These are phyloP conservation scores for Phytophthora lateralis DNA, from an alignment of 352 stramenopile species.

Conservation along the genomic window DNA sequence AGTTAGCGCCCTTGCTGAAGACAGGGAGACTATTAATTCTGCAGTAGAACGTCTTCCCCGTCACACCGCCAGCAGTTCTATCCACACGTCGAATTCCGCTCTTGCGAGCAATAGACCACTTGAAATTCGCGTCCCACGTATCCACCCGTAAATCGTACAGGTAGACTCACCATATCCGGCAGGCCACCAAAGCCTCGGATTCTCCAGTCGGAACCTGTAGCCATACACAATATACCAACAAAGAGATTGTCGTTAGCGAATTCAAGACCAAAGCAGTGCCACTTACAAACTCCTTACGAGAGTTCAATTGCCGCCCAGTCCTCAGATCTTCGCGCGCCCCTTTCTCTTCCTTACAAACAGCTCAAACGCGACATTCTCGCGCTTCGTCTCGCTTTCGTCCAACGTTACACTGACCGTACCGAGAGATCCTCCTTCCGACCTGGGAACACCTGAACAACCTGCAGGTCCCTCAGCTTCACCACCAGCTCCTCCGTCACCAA, in stretches of 20 bases:
- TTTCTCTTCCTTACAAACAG: slow-evolving; percentile 51
- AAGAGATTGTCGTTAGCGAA: slow-evolving; percentile 6
- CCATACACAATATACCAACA: slow-evolving; percentile 8
- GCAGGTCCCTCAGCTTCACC: slow-evolving; percentile 40
- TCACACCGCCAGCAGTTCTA: slow-evolving; percentile 46
- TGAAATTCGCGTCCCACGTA: slow-evolving; percentile 32
- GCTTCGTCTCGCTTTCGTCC: slow-evolving; percentile 22
- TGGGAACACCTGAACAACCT: slow-evolving; percentile 51
- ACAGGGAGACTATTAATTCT: slow-evolving; percentile 67
- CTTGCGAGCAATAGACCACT: slow-evolving; percentile 45
- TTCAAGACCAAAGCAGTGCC: not conserved
- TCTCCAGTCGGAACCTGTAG: slow-evolving; percentile 45
- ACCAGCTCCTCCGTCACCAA: slow-evolving; percentile 39
- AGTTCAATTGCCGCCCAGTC: slow-evolving; percentile 42
- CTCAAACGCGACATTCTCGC: slow-evolving; percentile 50
- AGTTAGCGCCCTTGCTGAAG: slow-evolving; percentile 83
- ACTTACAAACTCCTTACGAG: slow-evolving; percentile 26
- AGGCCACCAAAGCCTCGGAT: slow-evolving; percentile 78
- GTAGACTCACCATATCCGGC: slow-evolving; percentile 60
- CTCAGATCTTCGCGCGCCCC: slow-evolving; percentile 21
- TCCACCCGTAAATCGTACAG: slow-evolving; percentile 66
- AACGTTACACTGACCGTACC: slow-evolving; percentile 46
- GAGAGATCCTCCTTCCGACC: slow-evolving; percentile 36
- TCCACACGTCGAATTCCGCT: slow-evolving; percentile 64
- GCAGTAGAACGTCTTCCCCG: slow-evolving; percentile 77